Percentiles rank a stretch among this genome's conserved stretches.
These are phyloP conservation scores for Primulina eburnea DNA, from an alignment of 257 asterid species.

Conservation along the genomic window DNA sequence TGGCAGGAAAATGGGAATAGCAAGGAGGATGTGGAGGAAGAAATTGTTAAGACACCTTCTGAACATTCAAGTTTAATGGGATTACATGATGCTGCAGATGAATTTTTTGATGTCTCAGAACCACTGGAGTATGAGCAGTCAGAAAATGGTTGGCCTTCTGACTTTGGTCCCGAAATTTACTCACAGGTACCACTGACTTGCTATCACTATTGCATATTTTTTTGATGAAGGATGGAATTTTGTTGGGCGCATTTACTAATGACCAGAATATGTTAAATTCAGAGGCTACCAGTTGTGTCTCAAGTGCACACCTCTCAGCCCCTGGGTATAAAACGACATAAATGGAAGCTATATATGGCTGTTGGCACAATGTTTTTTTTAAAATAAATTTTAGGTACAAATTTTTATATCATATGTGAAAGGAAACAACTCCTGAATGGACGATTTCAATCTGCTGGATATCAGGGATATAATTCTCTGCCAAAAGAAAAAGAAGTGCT, in stretches of 20 bases:
- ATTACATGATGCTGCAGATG: slow-evolving; percentile 81
- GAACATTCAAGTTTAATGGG: slow-evolving; percentile 83
- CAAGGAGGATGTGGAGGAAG: slow-evolving; percentile 52
- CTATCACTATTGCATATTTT: slow-evolving; percentile 15
- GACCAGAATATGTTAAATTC: slow-evolving; percentile 15
- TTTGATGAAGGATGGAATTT: slow-evolving; percentile 10
- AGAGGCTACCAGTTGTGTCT: slow-evolving; percentile 9
- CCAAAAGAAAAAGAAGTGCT: slow-evolving; percentile 6
- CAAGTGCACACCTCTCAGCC: slow-evolving; percentile 21
- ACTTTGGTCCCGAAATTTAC: slow-evolving; percentile 53
- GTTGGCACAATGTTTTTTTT: background rate
- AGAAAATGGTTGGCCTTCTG: slow-evolving; percentile 78
- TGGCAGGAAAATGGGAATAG: slow-evolving; percentile 45
- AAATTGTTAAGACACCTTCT: slow-evolving; percentile 61
- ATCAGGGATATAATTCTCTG: slow-evolving; percentile 5
- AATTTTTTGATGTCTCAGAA: slow-evolving; percentile 90
- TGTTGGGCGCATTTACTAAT: slow-evolving; percentile 1
- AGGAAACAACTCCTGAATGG: slow-evolving; percentile 2
- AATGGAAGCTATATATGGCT: slow-evolving; percentile 14
- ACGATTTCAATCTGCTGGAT: slow-evolving; percentile 14
- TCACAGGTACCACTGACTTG: slow-evolving; percentile 57
- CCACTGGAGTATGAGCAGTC: slow-evolving; percentile 80
- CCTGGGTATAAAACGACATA: slow-evolving; percentile 12
- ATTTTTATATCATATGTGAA: slow-evolving; percentile 2
- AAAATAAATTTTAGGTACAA: slow-evolving; percentile 6